Evolutionary conservation across 164 flowering plant species (phyloP), one percentile per base, ranked within the genome.

Genomic region (Umbilicus rupestris): DNA sequence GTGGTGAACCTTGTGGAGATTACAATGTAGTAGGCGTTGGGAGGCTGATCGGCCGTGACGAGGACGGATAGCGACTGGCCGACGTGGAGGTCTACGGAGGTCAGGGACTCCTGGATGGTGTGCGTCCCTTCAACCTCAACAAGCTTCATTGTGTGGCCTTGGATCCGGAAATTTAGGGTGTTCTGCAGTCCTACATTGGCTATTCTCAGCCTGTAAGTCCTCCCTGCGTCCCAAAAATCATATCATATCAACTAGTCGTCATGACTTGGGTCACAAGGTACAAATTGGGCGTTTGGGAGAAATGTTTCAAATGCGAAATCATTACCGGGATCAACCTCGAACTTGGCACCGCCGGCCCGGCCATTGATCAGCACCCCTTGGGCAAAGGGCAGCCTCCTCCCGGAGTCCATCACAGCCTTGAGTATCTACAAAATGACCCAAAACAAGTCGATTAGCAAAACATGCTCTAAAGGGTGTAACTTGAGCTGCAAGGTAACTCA

Each of bases 51-150:
- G 3, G 96, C 90, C 0, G 91, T 88, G 77, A 95, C 92, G 70
- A 95, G 72, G 66, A 95, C 96, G 6, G 99, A 91, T 66, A 78
- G 85, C 33, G 96, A 80, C 72, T 95, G 99, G 12, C 99, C 99
- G 3, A 92, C 73, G 73, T 95, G 99, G 70, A 95, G 52, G 75
- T 95, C 99, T 11, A 95, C 84, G 49, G 93, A 77, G 28, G 81
- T 17, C 66, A 88, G 92, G 1, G 68, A 75, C 72, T 76, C 87
- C 74, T 95, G 99, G 1, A 92, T 68, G 0, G 99, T 95, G 72
- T 95, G 99, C 0, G 99, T 85, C 26, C 99, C 99, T 78, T 95
- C 99, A 0, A 87, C 96, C 77, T 95, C 97, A 0, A 92, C 84
- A 65, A 95, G 78, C 72, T 82, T 87, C 92, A 95, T 74, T 45